phyloP scores from a whole-genome alignment of 345 rosid genomes.

The Moringa oleifera region DNA sequence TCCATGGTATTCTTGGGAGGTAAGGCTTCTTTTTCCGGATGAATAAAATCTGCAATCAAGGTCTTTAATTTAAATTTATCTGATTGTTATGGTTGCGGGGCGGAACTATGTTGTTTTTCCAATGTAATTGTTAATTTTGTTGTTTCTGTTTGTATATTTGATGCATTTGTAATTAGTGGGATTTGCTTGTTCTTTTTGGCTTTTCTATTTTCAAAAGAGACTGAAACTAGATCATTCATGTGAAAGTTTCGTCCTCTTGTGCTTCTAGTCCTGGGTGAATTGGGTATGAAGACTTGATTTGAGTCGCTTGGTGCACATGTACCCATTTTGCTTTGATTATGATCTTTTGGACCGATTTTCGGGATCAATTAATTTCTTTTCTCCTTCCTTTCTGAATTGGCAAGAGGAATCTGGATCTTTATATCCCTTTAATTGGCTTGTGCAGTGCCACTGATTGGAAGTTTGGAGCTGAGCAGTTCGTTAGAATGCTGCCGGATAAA shows the following conservation, averaged over 20 bases:
- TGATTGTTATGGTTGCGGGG: not conserved
- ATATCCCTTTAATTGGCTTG: conserved; percentile 1
- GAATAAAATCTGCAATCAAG: not conserved
- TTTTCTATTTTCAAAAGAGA: too few relatives aligned
- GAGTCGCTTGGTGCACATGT: not conserved
- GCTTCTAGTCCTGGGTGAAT: not conserved
- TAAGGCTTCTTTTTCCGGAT: conserved; percentile 8
- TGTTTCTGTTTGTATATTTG: not conserved
- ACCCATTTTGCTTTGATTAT: not conserved
- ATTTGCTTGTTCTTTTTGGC: not conserved
- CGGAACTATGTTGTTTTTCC: not conserved
- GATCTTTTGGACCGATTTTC: not conserved
- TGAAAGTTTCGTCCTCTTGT: too few relatives aligned
- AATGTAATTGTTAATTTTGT: not conserved
- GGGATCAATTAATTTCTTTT: too few relatives aligned
- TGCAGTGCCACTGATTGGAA: conserved; percentile 90
- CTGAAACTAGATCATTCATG: too few relatives aligned
- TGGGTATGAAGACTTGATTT: not conserved
- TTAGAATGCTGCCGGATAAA: conserved; percentile 65
- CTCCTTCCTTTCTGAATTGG: too few relatives aligned
- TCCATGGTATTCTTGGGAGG: conserved; percentile 98
- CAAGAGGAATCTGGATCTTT: too few relatives aligned
- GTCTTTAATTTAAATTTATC: not conserved
- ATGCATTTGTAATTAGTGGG: not conserved
- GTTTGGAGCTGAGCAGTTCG: conserved; percentile 88